phyloP scores from a whole-genome alignment of 2,329 filamentous ascomycete species.

The Cordyceps javanica region DNA sequence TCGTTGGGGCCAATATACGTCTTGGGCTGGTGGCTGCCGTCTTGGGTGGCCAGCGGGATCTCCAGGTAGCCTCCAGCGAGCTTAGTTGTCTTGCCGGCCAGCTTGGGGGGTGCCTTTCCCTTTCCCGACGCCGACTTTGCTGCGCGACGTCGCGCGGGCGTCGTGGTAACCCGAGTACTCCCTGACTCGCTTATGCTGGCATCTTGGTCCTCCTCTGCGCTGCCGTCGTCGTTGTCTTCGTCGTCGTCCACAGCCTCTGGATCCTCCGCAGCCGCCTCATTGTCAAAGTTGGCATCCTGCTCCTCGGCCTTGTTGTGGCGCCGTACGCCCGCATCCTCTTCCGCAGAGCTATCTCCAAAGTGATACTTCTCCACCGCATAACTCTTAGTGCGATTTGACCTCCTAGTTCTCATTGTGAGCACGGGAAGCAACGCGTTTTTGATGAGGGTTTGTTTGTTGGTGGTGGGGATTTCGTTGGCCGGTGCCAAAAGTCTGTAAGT shows the following conservation, averaged over 20 bases:
- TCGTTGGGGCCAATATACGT: constrained; percentile 32
- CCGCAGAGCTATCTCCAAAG: constrained; percentile 26
- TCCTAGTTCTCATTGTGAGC: constrained; percentile 29
- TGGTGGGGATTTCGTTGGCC: not conserved
- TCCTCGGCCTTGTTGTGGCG: constrained; percentile 21
- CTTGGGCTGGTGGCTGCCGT: constrained; percentile 26
- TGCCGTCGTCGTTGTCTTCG: constrained; percentile 25
- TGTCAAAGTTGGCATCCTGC: constrained; percentile 24
- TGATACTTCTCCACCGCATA: constrained; percentile 29
- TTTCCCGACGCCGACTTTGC: constrained; percentile 8
- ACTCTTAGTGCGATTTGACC: constrained; percentile 30
- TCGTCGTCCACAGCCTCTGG: constrained; percentile 16
- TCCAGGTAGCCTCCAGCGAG: constrained; percentile 22
- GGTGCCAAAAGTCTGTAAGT: constrained; percentile 3
- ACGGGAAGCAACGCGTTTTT: not conserved
- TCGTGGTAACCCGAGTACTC: constrained; percentile 12
- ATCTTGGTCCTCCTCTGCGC: constrained; percentile 26
- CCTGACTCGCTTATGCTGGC: constrained; percentile 26
- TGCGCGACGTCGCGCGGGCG: constrained; percentile 4
- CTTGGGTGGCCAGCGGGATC: constrained; percentile 26
- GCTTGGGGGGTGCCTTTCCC: constrained; percentile 21
- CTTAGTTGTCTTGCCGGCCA: constrained; percentile 19
- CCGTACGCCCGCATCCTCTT: constrained; percentile 22
- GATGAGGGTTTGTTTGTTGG: constrained; percentile 1
- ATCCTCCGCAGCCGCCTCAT: constrained; percentile 19